These are phyloP conservation scores for Solanum hybrid DNA, from an alignment of 305 asterid species.

Conservation along the genomic window DNA sequence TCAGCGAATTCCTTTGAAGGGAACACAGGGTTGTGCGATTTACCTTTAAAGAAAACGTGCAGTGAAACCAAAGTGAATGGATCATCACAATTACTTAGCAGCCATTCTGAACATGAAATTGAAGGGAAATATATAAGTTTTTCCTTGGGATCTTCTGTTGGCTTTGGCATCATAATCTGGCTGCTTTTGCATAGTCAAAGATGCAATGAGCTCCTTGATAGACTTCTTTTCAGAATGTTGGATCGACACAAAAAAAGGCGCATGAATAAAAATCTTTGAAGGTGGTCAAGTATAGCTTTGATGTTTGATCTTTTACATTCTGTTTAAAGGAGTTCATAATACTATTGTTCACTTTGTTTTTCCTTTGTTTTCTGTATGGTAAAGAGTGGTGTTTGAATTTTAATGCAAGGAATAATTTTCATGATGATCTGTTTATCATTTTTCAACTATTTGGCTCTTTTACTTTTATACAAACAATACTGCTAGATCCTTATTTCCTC, in stretches of 20 bases:
- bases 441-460: neutral
- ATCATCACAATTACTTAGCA: neutral
- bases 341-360: neutral
- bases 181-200: neutral
- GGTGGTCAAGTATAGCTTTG: neutral
- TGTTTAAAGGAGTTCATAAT: neutral
- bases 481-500: neutral
- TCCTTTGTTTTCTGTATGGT: neutral
- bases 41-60: conserved; percentile 13
- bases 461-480: neutral
- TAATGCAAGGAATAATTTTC: neutral
- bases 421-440: neutral
- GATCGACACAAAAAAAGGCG: neutral
- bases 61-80: neutral
- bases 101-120: neutral
- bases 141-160: neutral
- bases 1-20: conserved; percentile 15
- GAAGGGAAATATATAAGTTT: neutral
- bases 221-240: neutral
- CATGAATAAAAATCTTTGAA: neutral
- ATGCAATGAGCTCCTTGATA: neutral
- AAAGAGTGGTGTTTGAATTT: neutral
- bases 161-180: neutral
- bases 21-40: conserved; percentile 28
- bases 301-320: neutral